These are phyloP conservation scores for Fusarium sp. DNA, from an alignment of 2,329 filamentous ascomycete genomes.

Conservation along the genomic window DNA sequence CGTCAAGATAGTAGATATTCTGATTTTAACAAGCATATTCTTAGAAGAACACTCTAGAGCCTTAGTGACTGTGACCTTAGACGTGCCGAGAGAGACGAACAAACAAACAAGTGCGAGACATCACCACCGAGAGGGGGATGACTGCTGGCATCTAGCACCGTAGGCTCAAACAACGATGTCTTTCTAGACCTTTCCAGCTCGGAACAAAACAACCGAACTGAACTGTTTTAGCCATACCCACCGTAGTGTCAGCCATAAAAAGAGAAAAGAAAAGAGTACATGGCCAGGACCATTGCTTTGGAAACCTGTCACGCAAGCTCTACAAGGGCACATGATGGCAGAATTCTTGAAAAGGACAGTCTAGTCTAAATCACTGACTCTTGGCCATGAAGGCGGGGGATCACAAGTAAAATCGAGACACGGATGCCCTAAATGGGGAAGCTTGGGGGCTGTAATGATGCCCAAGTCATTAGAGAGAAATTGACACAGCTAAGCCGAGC, in stretches of 20 bases:
- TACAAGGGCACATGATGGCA: constrained; percentile 25
- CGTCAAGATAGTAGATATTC: constrained; percentile 29
- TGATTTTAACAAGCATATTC: constrained; percentile 12
- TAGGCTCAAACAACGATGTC: neutral
- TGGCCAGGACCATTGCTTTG: neutral
- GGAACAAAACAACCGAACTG: neutral
- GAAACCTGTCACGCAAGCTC: constrained; percentile 21
- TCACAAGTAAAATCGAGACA: neutral
- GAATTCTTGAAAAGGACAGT: constrained; percentile 7
- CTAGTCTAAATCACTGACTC: neutral
- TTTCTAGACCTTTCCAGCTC: neutral
- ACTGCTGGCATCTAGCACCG: neutral
- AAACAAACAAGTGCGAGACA: neutral
- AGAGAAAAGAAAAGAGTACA: constrained; percentile 20
- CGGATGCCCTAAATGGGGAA: neutral
- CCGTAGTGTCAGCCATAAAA: neutral
- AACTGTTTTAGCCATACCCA: neutral
- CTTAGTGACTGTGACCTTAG: neutral
- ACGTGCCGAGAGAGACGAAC: neutral
- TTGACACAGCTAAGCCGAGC: constrained; percentile 8
- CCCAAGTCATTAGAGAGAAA: constrained; percentile 15
- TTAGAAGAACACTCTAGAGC: neutral
- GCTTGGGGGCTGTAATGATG: constrained; percentile 19
- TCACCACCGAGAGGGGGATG: neutral
- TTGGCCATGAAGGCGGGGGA: neutral